Conservation (phyloP, 345 rosid genomes). For the Durio zibethinus region DNA sequence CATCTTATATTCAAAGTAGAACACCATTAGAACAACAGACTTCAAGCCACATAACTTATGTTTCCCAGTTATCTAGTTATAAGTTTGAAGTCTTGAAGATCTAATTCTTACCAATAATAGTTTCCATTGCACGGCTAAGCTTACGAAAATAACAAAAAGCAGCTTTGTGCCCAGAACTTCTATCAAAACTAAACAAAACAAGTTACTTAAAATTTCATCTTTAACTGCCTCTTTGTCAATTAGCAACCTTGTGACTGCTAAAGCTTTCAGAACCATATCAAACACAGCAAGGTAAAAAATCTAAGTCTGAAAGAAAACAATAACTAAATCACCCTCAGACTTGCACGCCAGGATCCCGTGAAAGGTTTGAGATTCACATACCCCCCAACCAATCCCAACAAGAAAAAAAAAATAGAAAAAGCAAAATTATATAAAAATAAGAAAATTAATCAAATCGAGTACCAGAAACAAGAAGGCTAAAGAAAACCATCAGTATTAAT, state of each 20-base stretch:
- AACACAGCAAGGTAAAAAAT: background rate
- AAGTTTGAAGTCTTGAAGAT: background rate
- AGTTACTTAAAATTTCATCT: background rate
- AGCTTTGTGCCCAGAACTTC: background rate
- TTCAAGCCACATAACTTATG: background rate
- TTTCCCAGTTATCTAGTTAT: background rate
- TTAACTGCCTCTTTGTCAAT: background rate
- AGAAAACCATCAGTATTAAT: background rate
- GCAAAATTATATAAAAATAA: background rate
- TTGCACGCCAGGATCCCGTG: background rate
- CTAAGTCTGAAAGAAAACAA: background rate
- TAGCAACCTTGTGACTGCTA: background rate
- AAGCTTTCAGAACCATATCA: background rate
- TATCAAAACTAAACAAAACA: background rate
- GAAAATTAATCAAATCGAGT: background rate
- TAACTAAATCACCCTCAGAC: background rate
- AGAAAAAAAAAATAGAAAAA: background rate
- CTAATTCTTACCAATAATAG: background rate
- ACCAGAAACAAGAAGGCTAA: background rate
- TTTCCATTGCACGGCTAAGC: background rate
- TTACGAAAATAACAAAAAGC: background rate
- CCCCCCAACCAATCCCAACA: background rate
- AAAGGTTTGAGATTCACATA: background rate
- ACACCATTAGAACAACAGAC: background rate
- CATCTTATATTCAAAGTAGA: background rate